Evolutionary conservation across 177 flowering plant genomes (phyloP), one percentile per base, ranked within the genome.

Genomic region (Vitis hybrid): DNA sequence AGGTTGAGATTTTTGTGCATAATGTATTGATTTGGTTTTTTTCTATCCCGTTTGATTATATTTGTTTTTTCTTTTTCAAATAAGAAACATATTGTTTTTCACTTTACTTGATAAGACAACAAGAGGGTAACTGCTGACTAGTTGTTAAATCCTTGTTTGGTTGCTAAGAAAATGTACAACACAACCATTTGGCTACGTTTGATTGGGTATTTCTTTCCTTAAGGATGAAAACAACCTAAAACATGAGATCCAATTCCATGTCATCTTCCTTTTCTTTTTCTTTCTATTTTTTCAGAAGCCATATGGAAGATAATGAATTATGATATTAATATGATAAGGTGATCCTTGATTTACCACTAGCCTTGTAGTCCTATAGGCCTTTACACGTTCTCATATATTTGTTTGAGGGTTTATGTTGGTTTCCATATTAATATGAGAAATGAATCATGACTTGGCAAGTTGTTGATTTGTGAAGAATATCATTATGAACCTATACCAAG

Each of bases 381-480:
- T 20, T 8, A 20, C 22, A 20, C 2, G 2, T 20, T 20, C 22
- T 20, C 22, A 20, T 20, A 20, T 20, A 20, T 4, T 18, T 63
- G 16, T 8, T 48, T 57, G 31, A n/a, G 9, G n/a, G 6, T 55
- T 33, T 62, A 26, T 55, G 52, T 26, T 51, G 19, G 16, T 55
- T 39, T 2, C 14, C 39, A 61, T 48, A 3, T 11, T 45, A 58
- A 13, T 55, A 59, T 51, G 22, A 57, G 55, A 26, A 22, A 48
- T 12, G 45, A 15, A 10, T 49, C 50, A 58, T 63, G 26, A 55
- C 62, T 67, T 78, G 22, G 64, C 85, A 93, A 94, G 82, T 80
- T 93, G 55, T 83, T 93, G 74, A 86, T 90, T 59, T 90, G 96
- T 94, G 98, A 88, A 76, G 96, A 89, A 60, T 84, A 81, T 73